These are phyloP conservation scores for Helminthosporium solani DNA, from an alignment of 2,329 filamentous ascomycete species.

Conservation along the genomic window DNA sequence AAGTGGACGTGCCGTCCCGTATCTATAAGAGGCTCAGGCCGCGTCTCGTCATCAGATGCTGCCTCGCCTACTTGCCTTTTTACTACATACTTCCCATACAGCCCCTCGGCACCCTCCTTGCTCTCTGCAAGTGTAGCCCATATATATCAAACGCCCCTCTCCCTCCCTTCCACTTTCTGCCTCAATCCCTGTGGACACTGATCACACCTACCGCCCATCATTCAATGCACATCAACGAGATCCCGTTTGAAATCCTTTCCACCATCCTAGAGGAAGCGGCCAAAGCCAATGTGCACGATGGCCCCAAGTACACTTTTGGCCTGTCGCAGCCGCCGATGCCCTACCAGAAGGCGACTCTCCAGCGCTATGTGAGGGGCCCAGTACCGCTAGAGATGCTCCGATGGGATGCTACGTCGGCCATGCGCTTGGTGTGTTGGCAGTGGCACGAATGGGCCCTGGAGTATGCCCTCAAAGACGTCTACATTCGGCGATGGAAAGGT, in stretches of 20 bases:
- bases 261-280: slow-evolving; percentile 53
- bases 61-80: slow-evolving; percentile 7
- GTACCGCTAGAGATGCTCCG: slow-evolving; percentile 53
- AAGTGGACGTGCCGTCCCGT: slow-evolving; percentile 6
- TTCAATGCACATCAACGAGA: slow-evolving; percentile 51
- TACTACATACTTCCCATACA: slow-evolving; percentile 10
- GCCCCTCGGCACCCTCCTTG: slow-evolving; percentile 9
- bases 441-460: slow-evolving; percentile 57
- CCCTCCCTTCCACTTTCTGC: no score
- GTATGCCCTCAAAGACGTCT: slow-evolving; percentile 54
- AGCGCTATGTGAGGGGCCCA: slow-evolving; percentile 54
- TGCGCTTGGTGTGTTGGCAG: slow-evolving; percentile 51
- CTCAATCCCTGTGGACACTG: slow-evolving; percentile 13
- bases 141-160: slow-evolving; percentile 4
- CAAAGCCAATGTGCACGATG: slow-evolving; percentile 49
- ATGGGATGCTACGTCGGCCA: slow-evolving; percentile 52
- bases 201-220: slow-evolving; percentile 13
- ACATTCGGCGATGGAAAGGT: slow-evolving; percentile 55
- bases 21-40: slow-evolving; percentile 29
- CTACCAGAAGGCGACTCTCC: slow-evolving; percentile 46
- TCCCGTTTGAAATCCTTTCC: slow-evolving; percentile 55
- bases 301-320: slow-evolving; percentile 55
- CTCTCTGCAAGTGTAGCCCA: slow-evolving; percentile 6
- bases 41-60: slow-evolving; percentile 7
- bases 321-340: slow-evolving; percentile 52